Evolutionary conservation across 345 rosid genomes (phyloP), one percentile per base, ranked within the genome.

Genomic region (Eucalyptus marginata): DNA sequence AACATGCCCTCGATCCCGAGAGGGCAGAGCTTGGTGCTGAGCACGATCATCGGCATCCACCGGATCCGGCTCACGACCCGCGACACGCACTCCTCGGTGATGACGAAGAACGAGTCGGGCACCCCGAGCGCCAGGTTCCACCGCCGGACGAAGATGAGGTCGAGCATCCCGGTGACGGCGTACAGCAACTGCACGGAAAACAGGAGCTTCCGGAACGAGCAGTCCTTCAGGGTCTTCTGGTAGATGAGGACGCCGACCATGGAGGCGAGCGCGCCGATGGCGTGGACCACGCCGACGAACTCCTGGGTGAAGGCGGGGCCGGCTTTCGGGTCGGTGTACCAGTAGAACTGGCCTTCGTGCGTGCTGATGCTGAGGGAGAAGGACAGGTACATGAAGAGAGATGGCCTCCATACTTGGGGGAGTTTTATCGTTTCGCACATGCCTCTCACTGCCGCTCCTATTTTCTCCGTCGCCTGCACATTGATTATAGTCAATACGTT

Each of bases 231-330:
- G 83, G 86, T 90, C 93, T 96, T 96, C 90, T 96, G 96, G 89
- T 96, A 96, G 91, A 96, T 92, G 66, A 96, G 89, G 87, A 96
- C 97, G 40, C 99, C 98, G 43, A 89, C 90, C 86, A 96, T 96
- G 24, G 99, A 96, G 87, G 99, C 98, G 79, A 94, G 81, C 18
- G 99, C 96, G 54, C 98, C 98, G 1, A 96, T 81, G 31, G 98
- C 97, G 40, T 93, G 93, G 80, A 96, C 93, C 27, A 93, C 14
- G 50, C 99, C 98, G 27, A 96, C 93, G 64, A 96, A 96, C 90
- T 96, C 96, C 96, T 96, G 97, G 36, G 99, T 96, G 88, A 96
- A 95, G 80, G 95, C 97, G 9, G 97, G 98, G 14, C 98, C 98
- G 86, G 94, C 96, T 85, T 88, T 90, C 14, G 98, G 94, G 90